Base-by-base conservation (phyloP, 2,329 filamentous ascomycete species). In the Simplicillium sp. region DNA sequence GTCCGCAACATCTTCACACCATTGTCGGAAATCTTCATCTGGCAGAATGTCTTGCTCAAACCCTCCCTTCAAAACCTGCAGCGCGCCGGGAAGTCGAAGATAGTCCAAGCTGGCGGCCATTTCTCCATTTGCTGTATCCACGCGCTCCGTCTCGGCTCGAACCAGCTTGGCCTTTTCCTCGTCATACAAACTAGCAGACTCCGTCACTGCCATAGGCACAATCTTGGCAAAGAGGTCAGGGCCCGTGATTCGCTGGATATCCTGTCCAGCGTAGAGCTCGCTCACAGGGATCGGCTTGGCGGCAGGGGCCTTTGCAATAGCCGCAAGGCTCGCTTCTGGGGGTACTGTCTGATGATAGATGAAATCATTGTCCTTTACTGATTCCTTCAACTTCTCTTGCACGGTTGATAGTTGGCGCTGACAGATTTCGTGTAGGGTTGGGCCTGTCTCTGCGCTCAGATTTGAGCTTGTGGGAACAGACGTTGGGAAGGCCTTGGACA, bases 161-260 rank as follows among this genome's bases (percentile, higher is more conserved):
- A 96, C 81, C 43, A 98, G 66, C 60, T 98, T 97, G 11, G 92
- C 92, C 64, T 98, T 98, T 60, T 98, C 92, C 62, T 98, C 92
- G 48, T 97, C 92, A 58, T 98, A 98, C 52, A 97, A 66, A 66
- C 92, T 97, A 11, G 92, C 92, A 17, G 87, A 94, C 61, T 98
- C 90, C 0, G 92, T 98, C 2, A 98, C 90, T 3, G 88, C 85
- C 67, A 97, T 84, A 1, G 92, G 92, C 2, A 97, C 87, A 45
- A 98, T 95, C 60, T 94, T 94, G 50, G 92, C 82, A 62, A 98
- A 98, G 39, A 98, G 83, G 56, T 98, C 92, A 0, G 92, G 90
- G 0, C 94, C 94, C 31, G 94, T 97, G 46, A 98, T 97, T 18
- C 88, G 77, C 59, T 95, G 87, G 34, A 98, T 96, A 58, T 98